Conservation (phyloP, 140 eudicot genomes). For the Oenanthe javanica region DNA sequence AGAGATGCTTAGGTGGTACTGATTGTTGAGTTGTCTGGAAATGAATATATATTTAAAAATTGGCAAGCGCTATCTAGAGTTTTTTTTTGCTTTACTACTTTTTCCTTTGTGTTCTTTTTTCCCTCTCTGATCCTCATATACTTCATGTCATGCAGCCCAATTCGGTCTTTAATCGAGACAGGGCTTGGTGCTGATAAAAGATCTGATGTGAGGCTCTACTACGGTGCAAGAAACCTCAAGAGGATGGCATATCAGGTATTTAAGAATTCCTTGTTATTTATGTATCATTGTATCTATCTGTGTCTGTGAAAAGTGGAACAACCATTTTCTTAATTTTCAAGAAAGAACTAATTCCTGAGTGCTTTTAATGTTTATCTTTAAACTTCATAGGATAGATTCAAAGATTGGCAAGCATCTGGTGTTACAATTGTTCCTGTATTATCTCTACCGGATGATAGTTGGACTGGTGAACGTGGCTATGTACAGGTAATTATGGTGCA, state of each 20-base stretch:
- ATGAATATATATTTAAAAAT: not conserved
- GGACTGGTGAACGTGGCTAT: slow-evolving; percentile 82
- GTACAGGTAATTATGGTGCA: slow-evolving; percentile 61
- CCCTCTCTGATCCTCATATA: not conserved
- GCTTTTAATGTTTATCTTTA: not conserved
- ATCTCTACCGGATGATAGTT: slow-evolving; percentile 70
- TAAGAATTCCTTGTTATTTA: slow-evolving; percentile 1
- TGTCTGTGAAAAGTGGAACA: not conserved
- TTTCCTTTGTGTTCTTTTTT: not conserved
- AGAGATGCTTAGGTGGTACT: not conserved
- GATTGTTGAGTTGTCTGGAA: not conserved
- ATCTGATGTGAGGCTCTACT: slow-evolving; percentile 84
- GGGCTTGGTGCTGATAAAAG: slow-evolving; percentile 86
- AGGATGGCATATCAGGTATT: slow-evolving; percentile 97
- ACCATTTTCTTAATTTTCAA: not conserved
- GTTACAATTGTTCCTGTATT: slow-evolving; percentile 77
- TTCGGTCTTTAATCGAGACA: slow-evolving; percentile 83
- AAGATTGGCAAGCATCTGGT: slow-evolving; percentile 83
- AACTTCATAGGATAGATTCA: slow-evolving; percentile 63
- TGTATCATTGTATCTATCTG: not conserved
- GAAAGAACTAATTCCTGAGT: not conserved
- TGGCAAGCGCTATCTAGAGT: not conserved
- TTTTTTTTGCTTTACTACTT: not conserved
- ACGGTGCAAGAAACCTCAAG: slow-evolving; percentile 85
- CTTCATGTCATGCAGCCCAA: slow-evolving; percentile 54